phyloP scores from a whole-genome alignment of 495 filamentous ascomycete genomes.

The Trichoderma erinaceum region DNA sequence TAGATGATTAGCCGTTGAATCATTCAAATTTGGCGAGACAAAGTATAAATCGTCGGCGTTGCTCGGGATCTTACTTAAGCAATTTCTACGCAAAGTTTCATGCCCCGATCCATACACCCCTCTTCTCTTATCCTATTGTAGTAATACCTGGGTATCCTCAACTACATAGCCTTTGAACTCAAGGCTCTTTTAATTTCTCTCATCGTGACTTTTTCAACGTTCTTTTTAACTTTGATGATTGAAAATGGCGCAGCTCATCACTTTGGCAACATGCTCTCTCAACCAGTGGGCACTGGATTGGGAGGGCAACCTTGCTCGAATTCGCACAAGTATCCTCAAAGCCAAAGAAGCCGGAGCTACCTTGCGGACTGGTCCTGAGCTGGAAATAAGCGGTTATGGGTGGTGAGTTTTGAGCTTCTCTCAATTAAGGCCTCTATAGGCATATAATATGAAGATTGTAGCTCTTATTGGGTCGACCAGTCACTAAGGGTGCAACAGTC shows the following conservation, averaged over 20 bases:
- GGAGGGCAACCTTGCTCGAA: slow-evolving; percentile 60
- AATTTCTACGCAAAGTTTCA: neutral
- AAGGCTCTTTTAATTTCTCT: too few relatives aligned
- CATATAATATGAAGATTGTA: neutral
- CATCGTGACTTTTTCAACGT: neutral
- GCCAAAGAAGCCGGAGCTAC: slow-evolving; percentile 58
- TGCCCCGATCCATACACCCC: too few relatives aligned
- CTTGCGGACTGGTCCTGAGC: slow-evolving; percentile 54
- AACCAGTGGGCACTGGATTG: slow-evolving; percentile 49
- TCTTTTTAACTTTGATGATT: neutral
- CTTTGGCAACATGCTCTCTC: slow-evolving; percentile 13
- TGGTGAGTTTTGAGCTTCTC: too few relatives aligned
- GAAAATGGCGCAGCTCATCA: slow-evolving; percentile 8
- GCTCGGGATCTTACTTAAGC: slow-evolving; percentile 1
- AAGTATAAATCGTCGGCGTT: neutral
- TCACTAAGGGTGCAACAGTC: slow-evolving; percentile 43
- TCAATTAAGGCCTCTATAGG: neutral
- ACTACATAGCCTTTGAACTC: neutral
- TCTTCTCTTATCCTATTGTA: too few relatives aligned
- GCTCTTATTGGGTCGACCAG: neutral
- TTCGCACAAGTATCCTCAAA: slow-evolving; percentile 56
- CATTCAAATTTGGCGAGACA: neutral
- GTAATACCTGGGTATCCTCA: too few relatives aligned
- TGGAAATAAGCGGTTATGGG: slow-evolving; percentile 40
- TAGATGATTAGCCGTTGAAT: too few relatives aligned